phyloP scores from a whole-genome alignment of 139 green algal genomes.

The Pleodorina starrii region DNA sequence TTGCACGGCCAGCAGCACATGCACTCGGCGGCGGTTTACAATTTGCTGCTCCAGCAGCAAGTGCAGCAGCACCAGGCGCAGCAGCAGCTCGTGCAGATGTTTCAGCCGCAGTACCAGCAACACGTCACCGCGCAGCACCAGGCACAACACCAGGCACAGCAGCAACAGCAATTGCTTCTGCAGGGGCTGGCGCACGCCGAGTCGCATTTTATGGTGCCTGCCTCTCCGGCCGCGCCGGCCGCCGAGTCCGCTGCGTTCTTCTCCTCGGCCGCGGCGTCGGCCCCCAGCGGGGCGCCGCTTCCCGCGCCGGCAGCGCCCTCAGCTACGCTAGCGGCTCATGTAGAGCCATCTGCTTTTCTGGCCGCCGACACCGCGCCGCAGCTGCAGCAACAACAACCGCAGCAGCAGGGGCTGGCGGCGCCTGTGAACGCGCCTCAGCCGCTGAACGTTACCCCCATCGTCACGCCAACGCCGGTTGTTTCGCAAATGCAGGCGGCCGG shows the following conservation, averaged over 20 bases:
- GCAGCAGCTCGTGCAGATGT: not conserved
- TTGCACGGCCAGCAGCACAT: not conserved
- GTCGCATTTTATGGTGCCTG: too few species aligned
- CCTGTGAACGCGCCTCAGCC: not conserved
- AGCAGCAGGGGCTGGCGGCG: not conserved
- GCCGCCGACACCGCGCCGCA: too few species aligned
- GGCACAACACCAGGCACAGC: not conserved
- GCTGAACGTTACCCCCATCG: not conserved
- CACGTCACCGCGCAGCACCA: not conserved
- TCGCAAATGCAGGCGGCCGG: too few species aligned
- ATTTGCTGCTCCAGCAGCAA: not conserved
- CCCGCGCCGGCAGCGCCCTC: too few species aligned
- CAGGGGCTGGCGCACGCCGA: too few species aligned
- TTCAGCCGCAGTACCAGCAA: constrained; percentile 19
- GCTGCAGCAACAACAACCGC: not conserved
- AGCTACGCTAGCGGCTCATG: too few species aligned
- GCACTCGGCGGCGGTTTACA: not conserved
- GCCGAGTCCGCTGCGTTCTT: too few species aligned
- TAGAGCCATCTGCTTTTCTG: too few species aligned
- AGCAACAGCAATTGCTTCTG: not conserved
- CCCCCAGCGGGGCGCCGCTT: too few species aligned
- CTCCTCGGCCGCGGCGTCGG: too few species aligned
- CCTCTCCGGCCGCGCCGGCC: too few species aligned
- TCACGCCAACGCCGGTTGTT: not conserved
- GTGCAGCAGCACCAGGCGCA: not conserved